Base-by-base conservation (phyloP, 805 yeast genomes). In the Nakazawaea molendinolei region DNA sequence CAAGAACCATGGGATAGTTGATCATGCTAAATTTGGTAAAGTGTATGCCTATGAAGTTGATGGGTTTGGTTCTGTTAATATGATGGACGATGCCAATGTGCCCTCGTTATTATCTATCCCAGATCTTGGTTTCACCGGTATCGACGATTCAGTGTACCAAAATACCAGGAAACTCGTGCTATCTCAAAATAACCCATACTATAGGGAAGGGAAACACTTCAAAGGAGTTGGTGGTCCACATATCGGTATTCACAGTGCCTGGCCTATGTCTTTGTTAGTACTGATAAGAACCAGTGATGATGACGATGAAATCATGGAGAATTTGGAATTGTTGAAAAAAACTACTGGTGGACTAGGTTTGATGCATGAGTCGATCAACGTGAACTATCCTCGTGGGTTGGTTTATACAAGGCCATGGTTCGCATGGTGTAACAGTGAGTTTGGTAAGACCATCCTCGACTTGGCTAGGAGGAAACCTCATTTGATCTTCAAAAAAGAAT, bases 171-270 rank as follows among this genome's bases (percentile, higher is more conserved):
- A 66, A 33, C 82, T 87, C 94, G 63, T 86, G 8, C 58, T 85
- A 16, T 65, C 77, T 2, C 74, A 71, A 38, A 48, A 57, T 5
- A 86, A 86, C 52, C 95, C 96, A 1, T 86, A 84, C 55, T 86
- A 60, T 48, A 59, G 83, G 28, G 53, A 59, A 27, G 95, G 95
- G 0, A 46, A 49, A 4, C 57, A 55, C 43, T 81, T 87, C 50
- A 67, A 70, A 45, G 95, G 95, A 0, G 71, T 87, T 42, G 95
- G 96, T 0, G 95, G 95, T 0, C 96, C 96, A 0, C 96, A 86
- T 53, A 73, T 86, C 28, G 95, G 95, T 1, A 68, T 81, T 16
- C 61, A 67, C 15, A 68, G 78, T 51, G 95, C 94, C 0, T 86
- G 96, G 96, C 95, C 95, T 10, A 81, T 86, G 95, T 76, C 87